A percentile compares a stretch with the other conserved stretches of the same genome.
These are phyloP conservation scores for Penicillium goetzii DNA, from an alignment of 495 filamentous ascomycete species.

Conservation along the genomic window DNA sequence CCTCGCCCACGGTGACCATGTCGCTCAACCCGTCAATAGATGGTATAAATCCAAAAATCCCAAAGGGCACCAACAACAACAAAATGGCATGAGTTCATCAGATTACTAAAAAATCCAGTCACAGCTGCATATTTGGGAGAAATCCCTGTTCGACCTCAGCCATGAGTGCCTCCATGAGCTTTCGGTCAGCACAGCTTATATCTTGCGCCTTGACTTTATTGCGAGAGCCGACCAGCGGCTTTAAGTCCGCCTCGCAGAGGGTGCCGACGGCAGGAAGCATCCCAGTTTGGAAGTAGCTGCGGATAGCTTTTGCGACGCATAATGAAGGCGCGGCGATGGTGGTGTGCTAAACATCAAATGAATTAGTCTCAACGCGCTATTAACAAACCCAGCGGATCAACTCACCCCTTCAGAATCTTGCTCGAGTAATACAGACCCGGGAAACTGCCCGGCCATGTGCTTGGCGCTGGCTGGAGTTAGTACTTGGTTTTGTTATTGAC, in stretches of 20 bases:
- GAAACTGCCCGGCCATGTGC: constrained; percentile 54
- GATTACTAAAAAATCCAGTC: background rate
- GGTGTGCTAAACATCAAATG: constrained; percentile 43
- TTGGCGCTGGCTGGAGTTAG: constrained; percentile 40
- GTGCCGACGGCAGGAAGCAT: constrained; percentile 46
- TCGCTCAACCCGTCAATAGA: background rate
- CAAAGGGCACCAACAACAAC: background rate
- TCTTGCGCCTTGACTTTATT: background rate
- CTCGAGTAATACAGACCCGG: constrained; percentile 55
- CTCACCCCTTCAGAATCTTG: constrained; percentile 60
- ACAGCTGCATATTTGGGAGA: constrained; percentile 6
- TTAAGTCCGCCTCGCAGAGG: constrained; percentile 45
- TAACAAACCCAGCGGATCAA: constrained; percentile 6
- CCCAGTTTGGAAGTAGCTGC: constrained; percentile 53
- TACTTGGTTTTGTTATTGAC: background rate
- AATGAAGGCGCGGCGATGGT: constrained; percentile 50
- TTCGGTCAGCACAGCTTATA: constrained; percentile 22
- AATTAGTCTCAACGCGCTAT: background rate
- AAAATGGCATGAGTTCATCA: background rate
- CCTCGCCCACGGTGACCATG: background rate
- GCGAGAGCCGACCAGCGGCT: constrained; percentile 33
- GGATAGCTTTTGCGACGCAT: constrained; percentile 49
- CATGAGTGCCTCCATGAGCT: constrained; percentile 29
- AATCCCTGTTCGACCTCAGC: constrained; percentile 24
- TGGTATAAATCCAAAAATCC: background rate